Conservation (phyloP, 2,329 filamentous ascomycete species). For the Sarocladiaceae sp. region DNA sequence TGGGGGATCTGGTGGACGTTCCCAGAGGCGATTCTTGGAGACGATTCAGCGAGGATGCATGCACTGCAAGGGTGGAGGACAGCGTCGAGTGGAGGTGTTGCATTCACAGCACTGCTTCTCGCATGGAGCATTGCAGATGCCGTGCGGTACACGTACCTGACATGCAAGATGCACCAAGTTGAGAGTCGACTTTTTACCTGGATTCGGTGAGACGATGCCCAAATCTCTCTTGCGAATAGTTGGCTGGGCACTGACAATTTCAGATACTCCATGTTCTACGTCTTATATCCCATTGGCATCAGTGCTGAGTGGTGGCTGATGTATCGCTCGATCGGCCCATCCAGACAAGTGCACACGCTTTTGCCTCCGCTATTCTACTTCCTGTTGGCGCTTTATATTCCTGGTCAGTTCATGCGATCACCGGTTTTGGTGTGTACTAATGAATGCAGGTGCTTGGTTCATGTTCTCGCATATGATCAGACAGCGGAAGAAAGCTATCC, state of each 20-base stretch:
- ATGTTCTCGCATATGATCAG: slow-evolving; percentile 3
- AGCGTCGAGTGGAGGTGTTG: background rate
- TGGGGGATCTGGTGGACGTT: slow-evolving; percentile 2
- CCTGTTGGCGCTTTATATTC: background rate
- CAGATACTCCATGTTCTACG: slow-evolving; percentile 6
- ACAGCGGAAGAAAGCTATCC: slow-evolving; percentile 3
- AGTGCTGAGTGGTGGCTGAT: slow-evolving; percentile 4
- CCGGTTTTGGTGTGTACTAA: background rate
- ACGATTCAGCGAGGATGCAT: background rate
- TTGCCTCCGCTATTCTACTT: background rate
- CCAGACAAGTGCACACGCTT: background rate
- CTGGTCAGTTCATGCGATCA: background rate
- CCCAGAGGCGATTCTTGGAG: background rate
- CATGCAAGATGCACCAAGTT: background rate
- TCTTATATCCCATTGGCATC: slow-evolving; percentile 1
- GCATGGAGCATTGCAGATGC: background rate
- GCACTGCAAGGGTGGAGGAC: background rate
- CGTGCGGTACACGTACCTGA: background rate
- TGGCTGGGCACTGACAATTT: background rate
- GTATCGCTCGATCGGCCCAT: background rate
- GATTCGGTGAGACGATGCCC: background rate
- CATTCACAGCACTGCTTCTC: slow-evolving; percentile 1
- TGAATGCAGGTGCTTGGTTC: background rate
- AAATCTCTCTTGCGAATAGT: background rate
- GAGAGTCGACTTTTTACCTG: background rate